Conservation (phyloP, 148 eudicot species). For the Vaccinium corymbosum region DNA sequence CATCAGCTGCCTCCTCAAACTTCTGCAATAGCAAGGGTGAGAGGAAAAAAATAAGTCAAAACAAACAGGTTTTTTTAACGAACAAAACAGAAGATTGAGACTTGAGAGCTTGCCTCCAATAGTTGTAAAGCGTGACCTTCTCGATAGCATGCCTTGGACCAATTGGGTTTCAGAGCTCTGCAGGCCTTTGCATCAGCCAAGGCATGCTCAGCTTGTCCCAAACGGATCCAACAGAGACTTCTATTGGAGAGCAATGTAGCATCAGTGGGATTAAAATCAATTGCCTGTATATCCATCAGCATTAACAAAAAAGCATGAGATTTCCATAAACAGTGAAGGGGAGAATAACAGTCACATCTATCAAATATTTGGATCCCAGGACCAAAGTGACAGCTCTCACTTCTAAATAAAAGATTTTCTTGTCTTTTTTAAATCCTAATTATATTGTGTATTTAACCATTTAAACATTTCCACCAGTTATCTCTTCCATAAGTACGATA, state of each 20-base stretch:
- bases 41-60: not conserved
- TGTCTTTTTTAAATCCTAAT: not conserved
- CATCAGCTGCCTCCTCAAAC: conserved; percentile 93
- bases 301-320: not conserved
- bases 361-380: conserved; percentile 5
- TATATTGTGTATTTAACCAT: not conserved
- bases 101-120: conserved; percentile 43
- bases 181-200: conserved; percentile 73
- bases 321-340: not conserved
- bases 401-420: not conserved
- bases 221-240: conserved; percentile 88
- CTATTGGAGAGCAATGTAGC: conserved; percentile 80
- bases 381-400: not conserved
- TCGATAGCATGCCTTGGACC: conserved; percentile 92
- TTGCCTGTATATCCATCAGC: conserved; percentile 56
- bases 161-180: conserved; percentile 70
- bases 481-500: not conserved
- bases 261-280: conserved; percentile 79
- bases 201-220: conserved; percentile 88
- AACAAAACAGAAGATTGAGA: not conserved
- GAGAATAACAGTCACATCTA: not conserved
- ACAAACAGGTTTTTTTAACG: not conserved
- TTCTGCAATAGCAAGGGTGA: conserved; percentile 41
- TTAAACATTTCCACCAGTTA: not conserved
- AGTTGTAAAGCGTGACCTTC: conserved; percentile 86